Percentiles rank a stretch among this genome's conserved stretches.
phyloP scores from a whole-genome alignment of 306 rosid species.

The Fragaria iinumae region DNA sequence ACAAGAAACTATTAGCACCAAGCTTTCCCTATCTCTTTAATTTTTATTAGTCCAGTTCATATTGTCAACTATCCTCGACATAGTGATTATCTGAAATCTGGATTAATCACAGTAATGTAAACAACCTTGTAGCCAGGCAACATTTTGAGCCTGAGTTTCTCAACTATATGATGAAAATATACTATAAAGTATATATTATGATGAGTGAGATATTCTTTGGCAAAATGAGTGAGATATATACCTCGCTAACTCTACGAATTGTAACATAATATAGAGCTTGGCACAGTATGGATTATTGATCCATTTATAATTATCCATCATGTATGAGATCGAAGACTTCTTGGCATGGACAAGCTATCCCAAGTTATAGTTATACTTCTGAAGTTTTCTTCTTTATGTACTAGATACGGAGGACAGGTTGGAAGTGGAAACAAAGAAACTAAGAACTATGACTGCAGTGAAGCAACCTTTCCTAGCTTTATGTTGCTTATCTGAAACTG shows the following conservation, averaged over 20 bases:
- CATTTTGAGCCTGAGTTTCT: slow-evolving; percentile 1
- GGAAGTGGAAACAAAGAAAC: not conserved
- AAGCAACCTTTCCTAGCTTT: not conserved
- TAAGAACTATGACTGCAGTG: not conserved
- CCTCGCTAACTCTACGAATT: too few relatives aligned
- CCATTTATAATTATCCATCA: too few relatives aligned
- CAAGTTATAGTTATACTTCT: not conserved
- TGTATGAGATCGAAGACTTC: too few relatives aligned
- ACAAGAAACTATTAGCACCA: slow-evolving; percentile 53
- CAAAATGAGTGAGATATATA: too few relatives aligned
- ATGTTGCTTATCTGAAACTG: not conserved
- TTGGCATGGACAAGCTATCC: too few relatives aligned
- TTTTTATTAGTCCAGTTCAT: slow-evolving; percentile 1
- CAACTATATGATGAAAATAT: not conserved
- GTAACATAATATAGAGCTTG: too few relatives aligned
- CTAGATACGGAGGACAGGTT: not conserved
- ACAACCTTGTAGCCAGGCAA: not conserved
- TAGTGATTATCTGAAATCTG: not conserved
- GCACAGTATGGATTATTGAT: too few relatives aligned
- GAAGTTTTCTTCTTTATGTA: not conserved
- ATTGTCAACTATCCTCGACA: not conserved
- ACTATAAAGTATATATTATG: too few relatives aligned
- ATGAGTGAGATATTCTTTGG: too few relatives aligned
- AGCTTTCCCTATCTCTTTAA: slow-evolving; percentile 61
- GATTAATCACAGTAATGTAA: not conserved